These are phyloP conservation scores for Inosperma sp. DNA, from an alignment of 768 basidiomycete species.

Conservation along the genomic window DNA sequence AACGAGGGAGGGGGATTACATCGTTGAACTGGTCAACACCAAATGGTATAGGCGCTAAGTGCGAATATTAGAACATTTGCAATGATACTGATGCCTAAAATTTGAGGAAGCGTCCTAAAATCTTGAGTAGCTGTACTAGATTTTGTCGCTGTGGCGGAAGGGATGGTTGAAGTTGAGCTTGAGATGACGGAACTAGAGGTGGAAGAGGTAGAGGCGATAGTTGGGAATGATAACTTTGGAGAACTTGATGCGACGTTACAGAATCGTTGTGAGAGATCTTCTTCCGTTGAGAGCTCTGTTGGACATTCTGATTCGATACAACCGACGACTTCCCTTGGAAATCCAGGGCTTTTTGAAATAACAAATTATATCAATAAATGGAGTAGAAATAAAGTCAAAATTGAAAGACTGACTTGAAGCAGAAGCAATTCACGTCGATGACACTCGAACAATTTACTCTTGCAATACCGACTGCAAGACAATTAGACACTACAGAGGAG, in stretches of 20 bases:
- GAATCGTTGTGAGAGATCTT: conserved; percentile 45
- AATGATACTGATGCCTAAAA: no score
- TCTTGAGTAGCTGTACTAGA: neutral
- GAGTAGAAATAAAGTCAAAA: neutral
- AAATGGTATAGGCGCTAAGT: no score
- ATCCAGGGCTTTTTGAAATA: conserved; percentile 26
- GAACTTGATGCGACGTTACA: conserved; percentile 38
- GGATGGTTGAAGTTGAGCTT: neutral
- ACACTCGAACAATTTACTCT: conserved; percentile 41
- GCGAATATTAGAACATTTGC: no score
- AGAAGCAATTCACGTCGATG: conserved; percentile 48
- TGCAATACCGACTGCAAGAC: conserved; percentile 37
- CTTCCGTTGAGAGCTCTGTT: conserved; percentile 33
- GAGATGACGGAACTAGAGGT: neutral
- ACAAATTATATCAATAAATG: neutral
- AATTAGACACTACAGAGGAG: conserved; percentile 49
- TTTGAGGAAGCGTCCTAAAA: neutral
- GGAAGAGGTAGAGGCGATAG: conserved; percentile 6
- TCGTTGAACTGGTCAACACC: no score
- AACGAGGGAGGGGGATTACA: no score
- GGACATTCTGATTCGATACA: conserved; percentile 38
- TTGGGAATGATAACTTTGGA: conserved; percentile 35
- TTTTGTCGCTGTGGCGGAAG: neutral
- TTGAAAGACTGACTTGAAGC: conserved; percentile 30
- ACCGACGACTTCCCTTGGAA: conserved; percentile 32